Evolutionary conservation across 2,329 filamentous ascomycete genomes (phyloP).

Genomic region (Biscogniauxia mediterranea): DNA sequence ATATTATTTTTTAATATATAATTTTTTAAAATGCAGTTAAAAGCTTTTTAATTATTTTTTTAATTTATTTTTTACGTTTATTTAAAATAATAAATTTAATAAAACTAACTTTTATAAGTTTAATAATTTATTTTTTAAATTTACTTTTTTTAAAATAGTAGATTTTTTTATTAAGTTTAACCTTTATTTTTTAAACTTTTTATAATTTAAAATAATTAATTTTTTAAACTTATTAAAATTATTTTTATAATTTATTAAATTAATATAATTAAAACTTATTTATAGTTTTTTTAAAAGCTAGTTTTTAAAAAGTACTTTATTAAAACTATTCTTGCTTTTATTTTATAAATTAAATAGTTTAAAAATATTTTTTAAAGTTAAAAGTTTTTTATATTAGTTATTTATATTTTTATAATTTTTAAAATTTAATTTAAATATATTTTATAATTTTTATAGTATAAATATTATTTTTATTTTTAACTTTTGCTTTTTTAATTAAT

Average conservation of each 20-base stretch:
- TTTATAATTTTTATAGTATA: background rate
- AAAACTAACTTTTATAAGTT: background rate
- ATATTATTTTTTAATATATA: background rate
- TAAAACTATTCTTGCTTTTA: background rate
- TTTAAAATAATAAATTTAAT: background rate
- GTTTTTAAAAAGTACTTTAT: background rate
- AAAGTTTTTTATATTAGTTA: background rate
- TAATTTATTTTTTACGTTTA: too few relatives aligned
- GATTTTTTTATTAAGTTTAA: background rate
- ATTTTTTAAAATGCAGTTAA: background rate
- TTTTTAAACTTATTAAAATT: background rate
- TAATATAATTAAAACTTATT: background rate
- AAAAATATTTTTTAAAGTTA: conserved; percentile 4
- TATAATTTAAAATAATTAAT: background rate
- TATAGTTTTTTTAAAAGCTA: background rate
- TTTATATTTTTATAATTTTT: background rate
- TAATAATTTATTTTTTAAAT: too few relatives aligned
- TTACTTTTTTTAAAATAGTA: too few relatives aligned
- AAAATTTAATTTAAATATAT: background rate
- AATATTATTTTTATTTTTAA: background rate
- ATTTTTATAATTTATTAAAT: background rate
- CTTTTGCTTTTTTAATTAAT: background rate
- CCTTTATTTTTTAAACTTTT: background rate
- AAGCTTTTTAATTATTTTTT: too few relatives aligned
- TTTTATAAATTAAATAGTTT: background rate